Base-by-base conservation (phyloP, 495 filamentous ascomycete genomes). In the Umbilicaria muhlenbergii region DNA sequence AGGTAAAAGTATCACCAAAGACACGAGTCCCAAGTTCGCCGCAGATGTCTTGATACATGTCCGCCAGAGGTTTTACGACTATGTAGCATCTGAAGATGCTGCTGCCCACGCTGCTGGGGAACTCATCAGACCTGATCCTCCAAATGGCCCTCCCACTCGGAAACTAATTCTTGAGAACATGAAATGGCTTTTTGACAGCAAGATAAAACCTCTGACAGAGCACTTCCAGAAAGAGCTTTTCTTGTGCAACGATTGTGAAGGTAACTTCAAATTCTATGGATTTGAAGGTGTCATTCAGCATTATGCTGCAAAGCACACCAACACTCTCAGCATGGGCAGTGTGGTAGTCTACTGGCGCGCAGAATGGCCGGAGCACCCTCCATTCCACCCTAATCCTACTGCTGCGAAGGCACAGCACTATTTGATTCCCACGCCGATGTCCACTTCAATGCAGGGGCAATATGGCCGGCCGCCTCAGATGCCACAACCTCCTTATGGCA, bases 241-340 rank as follows among this genome's bases (percentile, higher is more conserved):
- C 56, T 71, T 78, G 44, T 89, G 83, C 57, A 78, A 74, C 53
- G 71, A 65, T 16, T 85, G 81, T 50, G 73, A 77, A 36, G 63
- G 63, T 16, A 73, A 70, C 47, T 58, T 57, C 46, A 80, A 79
- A 51, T 68, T 68, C 15, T 86, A 81, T 51, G 77, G 74, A 3
- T 81, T 89, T 50, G 80, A 87, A 57, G 75, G 75, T 7, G 73
- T 86, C 2, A 74, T 87, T 35, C 81, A 88, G 46, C 83, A 89
- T 58, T 87, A 76, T 56, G 79, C 78, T 14, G 80, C 81, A 13
- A 89, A 87, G 57, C 83, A 89, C 48, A 84, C 80, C 36, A 76
- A 50, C 33, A 56, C 64, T 31, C 71, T 86, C 18, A 84, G 80
- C 52, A 54, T 68, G 14, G 82, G 79, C 21, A 82, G 67, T 52